These are phyloP conservation scores for Heliamphora exappendiculata DNA, from an alignment of 148 eudicot genomes.

Conservation along the genomic window DNA sequence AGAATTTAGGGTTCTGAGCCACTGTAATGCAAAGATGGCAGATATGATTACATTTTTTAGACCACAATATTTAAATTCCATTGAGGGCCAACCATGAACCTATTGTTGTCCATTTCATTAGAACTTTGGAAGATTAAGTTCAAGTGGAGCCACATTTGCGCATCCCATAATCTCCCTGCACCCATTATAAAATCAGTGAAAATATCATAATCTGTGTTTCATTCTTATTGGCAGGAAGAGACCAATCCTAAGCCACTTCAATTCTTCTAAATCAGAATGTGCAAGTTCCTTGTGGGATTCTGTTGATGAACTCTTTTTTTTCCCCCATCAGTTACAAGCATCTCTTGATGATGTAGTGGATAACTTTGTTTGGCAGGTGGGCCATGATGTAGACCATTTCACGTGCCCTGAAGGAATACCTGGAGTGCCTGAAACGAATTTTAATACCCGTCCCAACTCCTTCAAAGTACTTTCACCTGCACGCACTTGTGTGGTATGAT, in stretches of 20 bases:
- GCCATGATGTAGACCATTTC: constrained; percentile 85
- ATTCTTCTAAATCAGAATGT: background rate
- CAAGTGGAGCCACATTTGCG: background rate
- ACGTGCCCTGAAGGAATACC: constrained; percentile 93
- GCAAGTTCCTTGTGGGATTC: background rate
- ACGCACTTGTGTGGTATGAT: constrained; percentile 83
- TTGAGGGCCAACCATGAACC: background rate
- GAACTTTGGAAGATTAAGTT: background rate
- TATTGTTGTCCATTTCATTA: background rate
- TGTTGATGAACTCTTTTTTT: background rate
- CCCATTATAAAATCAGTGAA: background rate
- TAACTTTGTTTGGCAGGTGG: constrained; percentile 48
- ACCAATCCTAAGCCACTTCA: background rate
- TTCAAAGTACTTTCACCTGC: constrained; percentile 85
- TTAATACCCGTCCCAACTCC: constrained; percentile 95
- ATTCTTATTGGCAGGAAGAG: background rate
- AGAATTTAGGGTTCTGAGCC: background rate
- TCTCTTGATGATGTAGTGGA: constrained; percentile 1
- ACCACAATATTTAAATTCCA: background rate
- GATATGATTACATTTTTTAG: background rate
- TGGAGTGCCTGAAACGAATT: constrained; percentile 91
- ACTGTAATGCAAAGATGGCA: background rate
- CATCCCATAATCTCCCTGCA: background rate
- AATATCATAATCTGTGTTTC: background rate
- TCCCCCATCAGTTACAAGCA: background rate